These are phyloP conservation scores for Podospora pseudopauciseta DNA, from an alignment of 495 filamentous ascomycete genomes.

Conservation along the genomic window DNA sequence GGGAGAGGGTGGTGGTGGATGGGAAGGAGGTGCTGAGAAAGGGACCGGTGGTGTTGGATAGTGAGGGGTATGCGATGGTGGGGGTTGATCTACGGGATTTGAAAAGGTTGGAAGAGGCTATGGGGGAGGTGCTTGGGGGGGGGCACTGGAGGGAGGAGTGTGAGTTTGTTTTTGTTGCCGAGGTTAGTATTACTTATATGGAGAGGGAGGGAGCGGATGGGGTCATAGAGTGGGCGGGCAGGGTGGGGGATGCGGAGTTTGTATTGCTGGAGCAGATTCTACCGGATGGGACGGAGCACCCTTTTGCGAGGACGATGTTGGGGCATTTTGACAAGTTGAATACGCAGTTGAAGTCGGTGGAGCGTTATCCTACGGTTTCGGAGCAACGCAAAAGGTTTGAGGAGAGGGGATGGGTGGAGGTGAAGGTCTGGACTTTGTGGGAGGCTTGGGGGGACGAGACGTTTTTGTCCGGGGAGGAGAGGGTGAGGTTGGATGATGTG, in stretches of 20 bases:
- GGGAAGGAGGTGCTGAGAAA: conserved; percentile 20
- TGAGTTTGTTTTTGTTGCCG: conserved; percentile 73
- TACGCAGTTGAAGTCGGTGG: conserved; percentile 69
- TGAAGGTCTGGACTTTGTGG: conserved; percentile 65
- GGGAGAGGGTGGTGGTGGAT: not conserved
- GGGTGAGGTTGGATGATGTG: conserved; percentile 56
- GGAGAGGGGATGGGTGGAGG: conserved; percentile 59
- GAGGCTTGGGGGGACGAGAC: conserved; percentile 68
- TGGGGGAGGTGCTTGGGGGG: conserved; percentile 49
- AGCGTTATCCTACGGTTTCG: conserved; percentile 60
- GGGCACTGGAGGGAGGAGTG: conserved; percentile 50
- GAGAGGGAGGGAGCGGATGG: conserved; percentile 66
- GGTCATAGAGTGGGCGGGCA: conserved; percentile 67
- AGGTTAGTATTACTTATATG: conserved; percentile 93
- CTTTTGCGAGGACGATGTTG: conserved; percentile 86
- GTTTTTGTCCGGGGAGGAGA: conserved; percentile 55
- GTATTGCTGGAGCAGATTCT: conserved; percentile 88
- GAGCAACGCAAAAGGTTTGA: conserved; percentile 66
- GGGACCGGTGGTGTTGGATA: conserved; percentile 49
- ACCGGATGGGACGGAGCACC: conserved; percentile 70
- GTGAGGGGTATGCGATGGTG: conserved; percentile 69
- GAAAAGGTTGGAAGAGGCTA: conserved; percentile 49
- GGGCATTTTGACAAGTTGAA: conserved; percentile 76
- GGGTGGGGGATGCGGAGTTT: conserved; percentile 63
- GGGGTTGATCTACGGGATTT: conserved; percentile 78